Percentiles rank a stretch among this genome's conserved stretches.
Evolutionary conservation across 768 basidiomycete genomes (phyloP).

Genomic region (Antrodiella citrinella): DNA sequence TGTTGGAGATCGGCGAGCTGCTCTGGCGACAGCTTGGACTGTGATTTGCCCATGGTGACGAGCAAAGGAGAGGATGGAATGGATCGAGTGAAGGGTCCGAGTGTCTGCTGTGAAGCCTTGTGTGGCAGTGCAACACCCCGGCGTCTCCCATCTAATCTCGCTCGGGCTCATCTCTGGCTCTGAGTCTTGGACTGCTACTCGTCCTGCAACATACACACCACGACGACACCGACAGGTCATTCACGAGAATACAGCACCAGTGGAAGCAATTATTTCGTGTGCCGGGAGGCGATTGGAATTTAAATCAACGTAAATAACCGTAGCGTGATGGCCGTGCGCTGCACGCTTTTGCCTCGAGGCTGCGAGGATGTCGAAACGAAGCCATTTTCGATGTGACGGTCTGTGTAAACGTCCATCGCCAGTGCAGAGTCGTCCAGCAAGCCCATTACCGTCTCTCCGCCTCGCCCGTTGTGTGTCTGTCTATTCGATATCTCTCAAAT

Average conservation of each 20-base stretch:
- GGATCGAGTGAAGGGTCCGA: too few relatives aligned
- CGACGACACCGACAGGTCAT: too few relatives aligned
- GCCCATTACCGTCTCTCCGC: slow-evolving; percentile 11
- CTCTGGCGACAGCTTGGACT: slow-evolving; percentile 90
- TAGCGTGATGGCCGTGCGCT: not conserved
- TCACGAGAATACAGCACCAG: too few relatives aligned
- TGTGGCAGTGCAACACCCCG: too few relatives aligned
- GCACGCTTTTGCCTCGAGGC: slow-evolving; percentile 25
- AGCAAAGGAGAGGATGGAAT: slow-evolving; percentile 1
- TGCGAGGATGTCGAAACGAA: slow-evolving; percentile 21
- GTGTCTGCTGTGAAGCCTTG: too few relatives aligned
- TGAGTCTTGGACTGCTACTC: too few relatives aligned
- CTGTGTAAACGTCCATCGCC: slow-evolving; percentile 15
- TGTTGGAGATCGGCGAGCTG: slow-evolving; percentile 94
- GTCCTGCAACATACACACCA: too few relatives aligned
- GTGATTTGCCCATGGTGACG: slow-evolving; percentile 84
- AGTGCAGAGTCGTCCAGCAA: slow-evolving; percentile 13
- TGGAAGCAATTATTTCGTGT: too few relatives aligned
- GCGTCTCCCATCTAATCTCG: too few relatives aligned
- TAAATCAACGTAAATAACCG: too few relatives aligned
- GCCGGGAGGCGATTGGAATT: too few relatives aligned
- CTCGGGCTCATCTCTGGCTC: too few relatives aligned
- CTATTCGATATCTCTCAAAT: slow-evolving; percentile 19
- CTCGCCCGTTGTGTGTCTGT: slow-evolving; percentile 14
- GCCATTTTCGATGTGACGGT: slow-evolving; percentile 12